Base-by-base conservation (phyloP, 1,139 yeast genomes). In the Candida sanyaensis region DNA sequence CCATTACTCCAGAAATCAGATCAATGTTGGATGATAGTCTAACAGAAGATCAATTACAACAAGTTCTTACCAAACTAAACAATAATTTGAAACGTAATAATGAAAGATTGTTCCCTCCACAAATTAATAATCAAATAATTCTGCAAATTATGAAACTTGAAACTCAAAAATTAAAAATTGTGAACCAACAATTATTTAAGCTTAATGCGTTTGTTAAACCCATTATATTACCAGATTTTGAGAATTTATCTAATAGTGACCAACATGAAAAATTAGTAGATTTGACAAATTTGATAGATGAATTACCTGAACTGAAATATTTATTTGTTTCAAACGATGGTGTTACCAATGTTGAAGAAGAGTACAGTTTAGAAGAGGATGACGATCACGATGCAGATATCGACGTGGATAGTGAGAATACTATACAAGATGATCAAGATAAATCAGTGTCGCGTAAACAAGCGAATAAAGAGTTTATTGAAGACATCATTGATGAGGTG, bases 101-200 rank as follows among this genome's bases (percentile, higher is more conserved):
- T 47, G 49, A 65, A 37, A 62, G 56, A 44, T 50, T 58, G 42
- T 74, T 66, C 54, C 55, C 62, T 34, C 48, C 61, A 11, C 74
- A 70, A 49, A 63, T 66, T n/a, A 61, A 66, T 10, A 65, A 66
- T 50, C 76, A 71, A 47, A 64, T 73, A 1, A 65, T 66, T 9
- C 70, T 66, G 47, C 78, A 73, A 51, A 57, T 74, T 10, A 42
- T 69, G 17, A 68, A 68, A 56, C 57, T 64, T 45, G 79, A 74
- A 48, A 58, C 60, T 36, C 60, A 63, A 28, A 66, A 69, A 48
- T 41, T 71, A 17, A 50, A 58, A 24, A 50, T 58, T 27, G 68
- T 71, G 11, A 63, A 61, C 49, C 71, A 66, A 24, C 61, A 62
- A 42, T 53, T 74, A 32, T 45, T 48, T 12, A 60, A 59, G 17